Conservation (phyloP, 2,329 filamentous ascomycete species). For the Nannizziopsis barbatae region DNA sequence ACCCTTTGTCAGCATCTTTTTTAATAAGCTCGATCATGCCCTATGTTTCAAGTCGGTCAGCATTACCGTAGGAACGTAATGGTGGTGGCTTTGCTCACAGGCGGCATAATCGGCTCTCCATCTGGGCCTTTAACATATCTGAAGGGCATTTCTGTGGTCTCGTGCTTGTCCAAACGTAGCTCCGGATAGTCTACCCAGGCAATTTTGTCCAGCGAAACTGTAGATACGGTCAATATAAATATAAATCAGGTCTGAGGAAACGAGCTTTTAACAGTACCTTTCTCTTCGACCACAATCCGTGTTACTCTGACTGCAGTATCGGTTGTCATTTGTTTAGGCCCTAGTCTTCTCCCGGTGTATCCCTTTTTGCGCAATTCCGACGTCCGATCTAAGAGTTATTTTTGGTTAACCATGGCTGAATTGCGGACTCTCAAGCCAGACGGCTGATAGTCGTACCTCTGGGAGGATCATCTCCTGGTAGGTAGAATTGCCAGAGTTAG, state of each 20-base stretch:
- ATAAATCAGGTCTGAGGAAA: background rate
- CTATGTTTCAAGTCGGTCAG: conserved; percentile 35
- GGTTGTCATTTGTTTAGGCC: conserved; percentile 94
- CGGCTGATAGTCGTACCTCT: conserved; percentile 51
- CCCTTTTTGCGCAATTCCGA: conserved; percentile 93
- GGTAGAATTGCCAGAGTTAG: background rate
- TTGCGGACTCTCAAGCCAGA: background rate
- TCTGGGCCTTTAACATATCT: conserved; percentile 72
- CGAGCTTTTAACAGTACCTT: conserved; percentile 44
- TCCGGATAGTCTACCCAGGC: conserved; percentile 81
- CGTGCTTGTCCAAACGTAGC: conserved; percentile 76
- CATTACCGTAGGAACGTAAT: conserved; percentile 9
- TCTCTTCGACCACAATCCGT: conserved; percentile 73
- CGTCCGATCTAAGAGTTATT: conserved; percentile 58
- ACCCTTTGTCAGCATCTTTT: conserved; percentile 83
- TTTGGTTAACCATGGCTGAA: background rate
- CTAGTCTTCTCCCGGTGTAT: conserved; percentile 74
- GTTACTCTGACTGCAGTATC: conserved; percentile 94
- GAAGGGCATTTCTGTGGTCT: conserved; percentile 96
- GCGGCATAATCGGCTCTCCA: conserved; percentile 79
- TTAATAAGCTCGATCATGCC: conserved; percentile 92
- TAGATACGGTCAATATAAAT: background rate
- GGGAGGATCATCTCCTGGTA: conserved; percentile 77
- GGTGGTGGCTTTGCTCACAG: conserved; percentile 45
- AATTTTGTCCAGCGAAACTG: conserved; percentile 68